Conservation (phyloP, 257 asterid species). For the Solanum chiquidenum region DNA sequence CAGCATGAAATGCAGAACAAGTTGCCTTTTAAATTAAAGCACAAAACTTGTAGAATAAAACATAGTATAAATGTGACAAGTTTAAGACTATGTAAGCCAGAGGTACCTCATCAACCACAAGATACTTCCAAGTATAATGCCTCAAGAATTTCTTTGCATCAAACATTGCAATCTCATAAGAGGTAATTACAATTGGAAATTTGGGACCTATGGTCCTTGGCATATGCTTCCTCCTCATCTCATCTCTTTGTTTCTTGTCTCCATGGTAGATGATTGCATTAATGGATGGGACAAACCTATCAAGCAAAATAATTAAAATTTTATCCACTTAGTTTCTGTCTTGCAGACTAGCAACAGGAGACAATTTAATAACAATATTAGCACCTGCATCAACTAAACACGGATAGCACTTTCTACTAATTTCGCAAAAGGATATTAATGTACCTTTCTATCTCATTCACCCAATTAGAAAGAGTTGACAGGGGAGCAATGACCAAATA, state of each 20-base stretch:
- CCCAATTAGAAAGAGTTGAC: conserved; percentile 95
- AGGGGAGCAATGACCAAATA: conserved; percentile 91
- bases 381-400: background rate
- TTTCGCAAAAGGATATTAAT: background rate
- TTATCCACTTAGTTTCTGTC: background rate
- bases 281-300: conserved; percentile 69
- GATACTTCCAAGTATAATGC: conserved; percentile 81
- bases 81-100: background rate
- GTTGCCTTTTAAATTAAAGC: background rate
- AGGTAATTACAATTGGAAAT: conserved; percentile 82
- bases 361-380: background rate
- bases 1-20: background rate
- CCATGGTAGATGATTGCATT: conserved; percentile 84
- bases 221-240: conserved; percentile 72
- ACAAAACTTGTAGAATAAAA: background rate
- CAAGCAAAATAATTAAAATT: background rate
- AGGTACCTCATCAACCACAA: conserved; percentile 93
- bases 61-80: background rate
- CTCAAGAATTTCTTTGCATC: conserved; percentile 59
- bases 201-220: conserved; percentile 72
- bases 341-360: background rate
- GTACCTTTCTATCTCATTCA: conserved; percentile 77
- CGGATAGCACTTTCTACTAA: background rate
- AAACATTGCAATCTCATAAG: conserved; percentile 68
- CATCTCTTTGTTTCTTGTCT: conserved; percentile 54